These are phyloP conservation scores for Pezicula rhizophila DNA, from an alignment of 2,329 filamentous ascomycete species.

Conservation along the genomic window DNA sequence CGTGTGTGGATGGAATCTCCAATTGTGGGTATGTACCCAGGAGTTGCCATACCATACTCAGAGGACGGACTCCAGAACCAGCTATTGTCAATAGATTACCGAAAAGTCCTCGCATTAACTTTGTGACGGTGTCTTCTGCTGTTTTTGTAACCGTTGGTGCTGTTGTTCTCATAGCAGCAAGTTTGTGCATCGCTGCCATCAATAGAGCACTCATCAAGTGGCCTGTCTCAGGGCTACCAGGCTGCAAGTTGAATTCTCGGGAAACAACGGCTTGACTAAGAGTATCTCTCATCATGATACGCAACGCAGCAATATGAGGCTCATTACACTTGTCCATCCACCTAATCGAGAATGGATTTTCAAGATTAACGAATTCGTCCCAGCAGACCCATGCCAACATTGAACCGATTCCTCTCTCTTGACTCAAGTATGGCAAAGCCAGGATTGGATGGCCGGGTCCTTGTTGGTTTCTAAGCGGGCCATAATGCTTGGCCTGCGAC, in stretches of 20 bases:
- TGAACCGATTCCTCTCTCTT: conserved; percentile 14
- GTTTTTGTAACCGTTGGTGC: conserved; percentile 5
- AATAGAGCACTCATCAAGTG: conserved; percentile 17
- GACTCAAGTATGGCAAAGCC: conserved; percentile 11
- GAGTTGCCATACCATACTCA: conserved; percentile 20
- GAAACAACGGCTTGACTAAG: conserved; percentile 13
- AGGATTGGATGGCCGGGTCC: conserved; percentile 11
- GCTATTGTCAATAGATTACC: conserved; percentile 24
- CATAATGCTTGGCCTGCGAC: conserved; percentile 11
- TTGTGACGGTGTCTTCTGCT: conserved; percentile 21
- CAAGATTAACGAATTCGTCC: conserved; percentile 25
- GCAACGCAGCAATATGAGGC: conserved; percentile 14
- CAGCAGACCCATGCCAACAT: conserved; percentile 26
- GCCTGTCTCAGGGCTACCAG: conserved; percentile 13
- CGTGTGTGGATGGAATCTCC: conserved; percentile 12
- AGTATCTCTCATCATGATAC: conserved; percentile 17
- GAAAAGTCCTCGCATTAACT: conserved; percentile 24
- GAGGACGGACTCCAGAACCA: conserved; percentile 18
- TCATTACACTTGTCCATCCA: conserved; percentile 25
- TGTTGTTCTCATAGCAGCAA: conserved; percentile 16
- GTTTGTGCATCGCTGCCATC: conserved; percentile 23
- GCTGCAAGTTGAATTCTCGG: conserved; percentile 12
- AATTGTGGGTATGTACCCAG: conserved; percentile 11
- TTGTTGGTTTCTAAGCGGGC: conserved; percentile 10
- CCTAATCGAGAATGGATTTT: conserved; percentile 19